phyloP scores from a whole-genome alignment of 2,329 filamentous ascomycete genomes.

The Pyrenophora graminea region DNA sequence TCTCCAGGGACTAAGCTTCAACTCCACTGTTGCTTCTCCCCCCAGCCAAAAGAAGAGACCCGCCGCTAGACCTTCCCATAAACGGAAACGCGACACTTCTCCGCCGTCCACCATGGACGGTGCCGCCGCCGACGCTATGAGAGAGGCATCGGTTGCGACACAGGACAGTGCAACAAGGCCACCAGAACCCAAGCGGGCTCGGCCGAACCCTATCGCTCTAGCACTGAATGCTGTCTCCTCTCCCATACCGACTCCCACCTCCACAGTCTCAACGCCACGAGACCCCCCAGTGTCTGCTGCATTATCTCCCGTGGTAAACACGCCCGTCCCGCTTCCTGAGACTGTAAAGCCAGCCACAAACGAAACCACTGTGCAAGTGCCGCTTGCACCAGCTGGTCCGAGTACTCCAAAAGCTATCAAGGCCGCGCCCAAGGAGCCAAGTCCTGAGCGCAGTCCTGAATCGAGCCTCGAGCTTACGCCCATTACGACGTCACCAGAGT shows the following conservation, averaged over 20 bases:
- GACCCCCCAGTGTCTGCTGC: constrained; percentile 14
- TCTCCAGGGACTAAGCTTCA: constrained; percentile 42
- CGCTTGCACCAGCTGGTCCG: constrained; percentile 52
- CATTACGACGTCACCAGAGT: constrained; percentile 19
- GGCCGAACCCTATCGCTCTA: constrained; percentile 25
- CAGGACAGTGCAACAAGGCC: constrained; percentile 33
- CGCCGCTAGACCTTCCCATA: constrained; percentile 45
- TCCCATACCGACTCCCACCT: constrained; percentile 17
- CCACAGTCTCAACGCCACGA: constrained; percentile 14
- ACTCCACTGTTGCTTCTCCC: constrained; percentile 23
- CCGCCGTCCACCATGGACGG: constrained; percentile 33
- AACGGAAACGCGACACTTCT: constrained; percentile 61
- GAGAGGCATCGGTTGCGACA: constrained; percentile 32
- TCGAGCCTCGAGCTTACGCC: constrained; percentile 19
- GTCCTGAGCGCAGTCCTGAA: background rate
- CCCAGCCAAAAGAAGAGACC: constrained; percentile 29
- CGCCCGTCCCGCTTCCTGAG: constrained; percentile 18
- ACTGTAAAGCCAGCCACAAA: constrained; percentile 23
- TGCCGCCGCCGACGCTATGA: constrained; percentile 13
- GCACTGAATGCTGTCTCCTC: constrained; percentile 15
- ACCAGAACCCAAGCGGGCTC: constrained; percentile 39
- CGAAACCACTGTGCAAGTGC: constrained; percentile 41
- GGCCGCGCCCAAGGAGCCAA: constrained; percentile 13
- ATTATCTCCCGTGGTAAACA: constrained; percentile 20
- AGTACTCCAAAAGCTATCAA: constrained; percentile 32